Percentiles rank a stretch among this genome's conserved stretches.
These are phyloP conservation scores for Teunomyces funiuensis DNA, from an alignment of 805 yeast species.

Conservation along the genomic window DNA sequence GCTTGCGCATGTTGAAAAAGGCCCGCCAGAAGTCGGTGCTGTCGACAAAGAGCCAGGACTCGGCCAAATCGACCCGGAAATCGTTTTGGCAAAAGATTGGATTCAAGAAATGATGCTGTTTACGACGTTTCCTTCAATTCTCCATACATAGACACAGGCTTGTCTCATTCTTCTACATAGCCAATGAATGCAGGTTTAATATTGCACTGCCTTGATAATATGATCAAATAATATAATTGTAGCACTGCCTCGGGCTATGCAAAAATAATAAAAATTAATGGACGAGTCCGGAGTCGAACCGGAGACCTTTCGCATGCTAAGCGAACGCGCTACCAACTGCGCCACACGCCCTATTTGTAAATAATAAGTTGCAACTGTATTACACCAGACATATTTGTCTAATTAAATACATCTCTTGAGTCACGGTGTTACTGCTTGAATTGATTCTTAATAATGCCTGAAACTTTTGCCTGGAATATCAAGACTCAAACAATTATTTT, in stretches of 20 bases:
- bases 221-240: too few species aligned
- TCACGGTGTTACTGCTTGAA: too few species aligned
- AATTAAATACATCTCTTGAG: too few species aligned
- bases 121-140: background rate
- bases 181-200: too few species aligned
- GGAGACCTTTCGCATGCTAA: constrained; percentile 79
- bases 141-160: background rate
- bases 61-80: constrained; percentile 8
- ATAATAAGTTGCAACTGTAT: background rate
- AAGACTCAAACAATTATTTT: too few species aligned
- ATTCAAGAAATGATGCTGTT: constrained; percentile 10
- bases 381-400: too few species aligned
- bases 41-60: constrained; percentile 8
- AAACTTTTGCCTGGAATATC: too few species aligned
- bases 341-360: constrained; percentile 61
- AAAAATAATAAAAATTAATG: constrained; percentile 25
- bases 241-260: background rate
- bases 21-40: constrained; percentile 10
- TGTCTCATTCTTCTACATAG: background rate
- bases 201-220: too few species aligned
- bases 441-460: too few species aligned
- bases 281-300: constrained; percentile 79
- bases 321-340: constrained; percentile 82
- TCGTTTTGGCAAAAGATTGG: constrained; percentile 16
- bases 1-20: constrained; percentile 10